These are phyloP conservation scores for Salix koriyanagi DNA, from an alignment of 345 rosid genomes.

Conservation along the genomic window DNA sequence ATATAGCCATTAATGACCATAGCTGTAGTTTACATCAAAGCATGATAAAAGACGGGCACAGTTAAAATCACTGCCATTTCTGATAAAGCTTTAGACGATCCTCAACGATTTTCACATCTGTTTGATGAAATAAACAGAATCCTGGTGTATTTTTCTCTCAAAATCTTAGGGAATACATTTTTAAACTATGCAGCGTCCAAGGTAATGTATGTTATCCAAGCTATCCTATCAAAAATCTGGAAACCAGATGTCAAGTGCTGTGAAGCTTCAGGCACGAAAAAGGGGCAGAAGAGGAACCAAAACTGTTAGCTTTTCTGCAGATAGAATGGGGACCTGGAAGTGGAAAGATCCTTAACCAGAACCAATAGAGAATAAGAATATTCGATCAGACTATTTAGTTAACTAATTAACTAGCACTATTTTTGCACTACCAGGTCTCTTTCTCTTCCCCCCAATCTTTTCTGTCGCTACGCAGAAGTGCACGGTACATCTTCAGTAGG, in stretches of 20 bases:
- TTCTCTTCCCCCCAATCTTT: neutral
- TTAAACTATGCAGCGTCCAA: neutral
- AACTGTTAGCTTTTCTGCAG: neutral
- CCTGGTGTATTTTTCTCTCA: neutral
- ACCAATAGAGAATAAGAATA: neutral
- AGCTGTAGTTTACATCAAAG: neutral
- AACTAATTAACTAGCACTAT: neutral
- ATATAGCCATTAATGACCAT: neutral
- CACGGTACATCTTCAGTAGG: conserved; percentile 59
- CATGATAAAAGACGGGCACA: neutral
- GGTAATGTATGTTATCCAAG: neutral
- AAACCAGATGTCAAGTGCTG: neutral
- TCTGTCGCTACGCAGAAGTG: conserved; percentile 58
- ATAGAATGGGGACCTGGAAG: neutral
- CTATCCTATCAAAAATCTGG: neutral
- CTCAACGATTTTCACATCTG: neutral
- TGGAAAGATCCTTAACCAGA: neutral
- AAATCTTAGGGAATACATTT: neutral
- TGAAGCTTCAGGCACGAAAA: neutral
- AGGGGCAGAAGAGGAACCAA: neutral
- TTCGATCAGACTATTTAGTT: neutral
- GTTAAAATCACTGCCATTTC: neutral
- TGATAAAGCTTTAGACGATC: neutral
- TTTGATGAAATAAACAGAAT: conserved; percentile 2
- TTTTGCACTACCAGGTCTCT: neutral